These are phyloP conservation scores for Adansonia rubrostipa DNA, from an alignment of 441 rosid genomes.

Conservation along the genomic window DNA sequence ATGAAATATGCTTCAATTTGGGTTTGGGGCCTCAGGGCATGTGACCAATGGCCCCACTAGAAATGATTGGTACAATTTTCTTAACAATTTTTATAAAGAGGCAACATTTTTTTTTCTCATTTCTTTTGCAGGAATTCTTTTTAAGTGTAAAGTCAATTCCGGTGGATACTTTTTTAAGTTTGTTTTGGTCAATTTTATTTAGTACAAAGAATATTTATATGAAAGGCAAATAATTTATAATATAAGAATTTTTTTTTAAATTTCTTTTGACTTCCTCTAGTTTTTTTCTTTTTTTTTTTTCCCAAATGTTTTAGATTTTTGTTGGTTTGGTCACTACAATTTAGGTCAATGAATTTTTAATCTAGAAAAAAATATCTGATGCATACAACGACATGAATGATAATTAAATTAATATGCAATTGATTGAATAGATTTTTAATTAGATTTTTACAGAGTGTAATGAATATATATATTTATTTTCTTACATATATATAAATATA, in stretches of 20 bases:
- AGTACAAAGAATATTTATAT: neutral
- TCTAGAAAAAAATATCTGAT: no score
- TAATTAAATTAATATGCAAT: neutral
- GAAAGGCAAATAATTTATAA: neutral
- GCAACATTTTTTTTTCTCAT: neutral
- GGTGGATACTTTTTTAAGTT: neutral
- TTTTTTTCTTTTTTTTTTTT: neutral
- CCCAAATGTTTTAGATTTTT: neutral
- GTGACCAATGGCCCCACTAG: constrained; percentile 19
- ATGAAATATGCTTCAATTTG: neutral
- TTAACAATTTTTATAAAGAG: neutral
- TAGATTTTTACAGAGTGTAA: no score
- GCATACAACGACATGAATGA: neutral
- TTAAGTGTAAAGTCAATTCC: neutral
- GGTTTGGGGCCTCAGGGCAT: neutral
- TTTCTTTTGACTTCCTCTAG: neutral
- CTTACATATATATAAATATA: no score
- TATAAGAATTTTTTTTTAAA: neutral
- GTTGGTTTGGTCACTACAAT: neutral
- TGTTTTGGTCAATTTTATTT: neutral
- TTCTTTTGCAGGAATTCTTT: neutral
- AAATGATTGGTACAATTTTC: constrained; percentile 5
- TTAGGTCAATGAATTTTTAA: neutral
- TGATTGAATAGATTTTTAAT: no score
- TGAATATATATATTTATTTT: no score